phyloP scores from a whole-genome alignment of 768 basidiomycete species.

The Macrolepiota albuminosa region DNA sequence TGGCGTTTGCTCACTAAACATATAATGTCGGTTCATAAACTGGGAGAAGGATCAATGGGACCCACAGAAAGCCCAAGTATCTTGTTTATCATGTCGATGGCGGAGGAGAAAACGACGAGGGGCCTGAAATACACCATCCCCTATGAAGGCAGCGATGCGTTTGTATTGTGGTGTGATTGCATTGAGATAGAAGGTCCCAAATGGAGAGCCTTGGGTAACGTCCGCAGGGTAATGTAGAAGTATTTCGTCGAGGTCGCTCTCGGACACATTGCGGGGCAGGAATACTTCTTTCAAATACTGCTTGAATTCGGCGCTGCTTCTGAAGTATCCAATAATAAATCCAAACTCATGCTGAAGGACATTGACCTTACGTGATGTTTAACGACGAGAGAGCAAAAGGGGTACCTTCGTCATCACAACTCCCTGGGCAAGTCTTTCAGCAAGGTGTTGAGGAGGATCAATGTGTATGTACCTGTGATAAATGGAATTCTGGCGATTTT shows the following conservation, averaged over 20 bases:
- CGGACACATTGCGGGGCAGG: constrained; percentile 26
- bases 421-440: constrained; percentile 23
- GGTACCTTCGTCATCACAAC: constrained; percentile 59
- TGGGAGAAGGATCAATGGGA: neutral
- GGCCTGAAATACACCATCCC: constrained; percentile 47
- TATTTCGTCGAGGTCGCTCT: constrained; percentile 24
- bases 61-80: constrained; percentile 42
- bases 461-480: constrained; percentile 30
- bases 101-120: constrained; percentile 44
- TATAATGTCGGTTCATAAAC: neutral
- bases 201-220: constrained; percentile 45
- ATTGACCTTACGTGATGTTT: constrained; percentile 39
- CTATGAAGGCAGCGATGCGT: constrained; percentile 43
- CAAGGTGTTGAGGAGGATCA: constrained; percentile 6
- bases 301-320: constrained; percentile 21
- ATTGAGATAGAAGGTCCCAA: constrained; percentile 40
- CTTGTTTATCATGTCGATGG: constrained; percentile 30
- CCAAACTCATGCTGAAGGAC: neutral
- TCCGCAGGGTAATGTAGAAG: constrained; percentile 33
- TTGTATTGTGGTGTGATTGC: constrained; percentile 46
- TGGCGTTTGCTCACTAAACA: constrained; percentile 1
- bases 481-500: constrained; percentile 45
- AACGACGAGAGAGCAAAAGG: constrained; percentile 39
- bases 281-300: constrained; percentile 25
- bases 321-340: constrained; percentile 1